Evolutionary conservation across 306 rosid species (phyloP).

Genomic region (Acacia melanoxylon): DNA sequence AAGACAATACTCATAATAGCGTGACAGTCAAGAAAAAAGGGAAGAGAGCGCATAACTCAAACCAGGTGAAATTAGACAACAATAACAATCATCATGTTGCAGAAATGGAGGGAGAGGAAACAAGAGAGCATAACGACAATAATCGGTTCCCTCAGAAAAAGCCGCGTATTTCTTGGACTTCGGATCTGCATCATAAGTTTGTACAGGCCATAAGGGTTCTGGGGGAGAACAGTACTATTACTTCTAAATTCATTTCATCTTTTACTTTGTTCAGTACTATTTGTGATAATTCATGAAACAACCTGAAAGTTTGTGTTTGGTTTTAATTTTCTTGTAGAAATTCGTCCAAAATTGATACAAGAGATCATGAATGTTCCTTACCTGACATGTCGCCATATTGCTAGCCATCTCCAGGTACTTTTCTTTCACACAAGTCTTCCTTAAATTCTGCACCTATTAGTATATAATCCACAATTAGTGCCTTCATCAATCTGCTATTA

Average conservation of each 20-base stretch:
- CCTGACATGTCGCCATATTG: conserved; percentile 42
- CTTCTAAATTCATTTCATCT: background rate
- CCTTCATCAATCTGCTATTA: background rate
- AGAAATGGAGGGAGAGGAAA: background rate
- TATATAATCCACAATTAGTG: background rate
- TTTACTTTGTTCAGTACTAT: background rate
- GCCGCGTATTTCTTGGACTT: conserved; percentile 37
- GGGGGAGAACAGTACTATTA: conserved; percentile 37
- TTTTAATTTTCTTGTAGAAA: conserved; percentile 22
- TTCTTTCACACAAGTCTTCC: background rate
- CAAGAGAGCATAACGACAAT: background rate
- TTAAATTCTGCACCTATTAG: background rate
- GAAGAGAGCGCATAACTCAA: background rate
- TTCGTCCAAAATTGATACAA: conserved; percentile 40
- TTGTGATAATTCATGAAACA: background rate
- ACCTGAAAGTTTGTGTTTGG: background rate
- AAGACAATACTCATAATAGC: background rate
- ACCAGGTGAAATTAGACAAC: background rate
- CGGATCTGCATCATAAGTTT: conserved; percentile 42
- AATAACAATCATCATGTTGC: background rate
- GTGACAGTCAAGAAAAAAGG: background rate
- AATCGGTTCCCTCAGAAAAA: background rate
- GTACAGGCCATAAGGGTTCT: conserved; percentile 34
- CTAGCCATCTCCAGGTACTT: conserved; percentile 59
- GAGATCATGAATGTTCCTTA: conserved; percentile 36